A percentile compares a stretch with the other conserved stretches of the same genome.
Evolutionary conservation across 352 stramenopile genomes (phyloP).

Genomic region (Aphanomyces cochlioides): DNA sequence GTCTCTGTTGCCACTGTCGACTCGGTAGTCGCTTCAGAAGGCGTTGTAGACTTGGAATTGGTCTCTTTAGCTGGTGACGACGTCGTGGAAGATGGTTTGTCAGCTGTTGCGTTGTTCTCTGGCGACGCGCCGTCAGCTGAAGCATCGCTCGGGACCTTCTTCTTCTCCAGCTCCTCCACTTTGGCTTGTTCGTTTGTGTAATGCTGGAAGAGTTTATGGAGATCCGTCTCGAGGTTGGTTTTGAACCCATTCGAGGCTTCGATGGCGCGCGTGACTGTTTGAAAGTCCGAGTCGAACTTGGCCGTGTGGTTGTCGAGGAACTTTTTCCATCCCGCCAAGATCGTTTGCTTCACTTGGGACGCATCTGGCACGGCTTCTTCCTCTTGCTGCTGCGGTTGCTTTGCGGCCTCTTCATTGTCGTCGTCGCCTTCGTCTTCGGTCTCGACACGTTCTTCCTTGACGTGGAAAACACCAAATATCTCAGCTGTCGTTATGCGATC

Average conservation of each 20-base stretch:
- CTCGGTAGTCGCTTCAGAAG: too few species aligned
- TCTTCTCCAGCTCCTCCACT: conserved; percentile 11
- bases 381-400: conserved; percentile 4
- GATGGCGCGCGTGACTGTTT: conserved; percentile 52
- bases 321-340: conserved; percentile 49
- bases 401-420: conserved; percentile 19
- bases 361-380: conserved; percentile 28
- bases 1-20: too few species aligned
- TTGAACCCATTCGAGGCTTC: conserved; percentile 34
- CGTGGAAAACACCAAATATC: conserved; percentile 44
- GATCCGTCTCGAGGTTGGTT: conserved; percentile 11
- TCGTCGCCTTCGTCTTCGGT: conserved; percentile 30
- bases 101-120: too few species aligned
- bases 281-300: conserved; percentile 43
- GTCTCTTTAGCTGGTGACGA: too few species aligned
- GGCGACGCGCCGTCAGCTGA: too few species aligned
- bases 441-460: conserved; percentile 28
- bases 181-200: conserved; percentile 14
- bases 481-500: conserved; percentile 43
- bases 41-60: too few species aligned
- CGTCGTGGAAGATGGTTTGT: too few species aligned
- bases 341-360: conserved; percentile 27
- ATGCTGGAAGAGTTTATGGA: conserved; percentile 18
- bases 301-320: conserved; percentile 63
- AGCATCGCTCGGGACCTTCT: neutral